Percentiles rank a stretch among this genome's conserved stretches.
Conservation (phyloP, 352 stramenopile species). For the Globisporangium orthogonon region DNA sequence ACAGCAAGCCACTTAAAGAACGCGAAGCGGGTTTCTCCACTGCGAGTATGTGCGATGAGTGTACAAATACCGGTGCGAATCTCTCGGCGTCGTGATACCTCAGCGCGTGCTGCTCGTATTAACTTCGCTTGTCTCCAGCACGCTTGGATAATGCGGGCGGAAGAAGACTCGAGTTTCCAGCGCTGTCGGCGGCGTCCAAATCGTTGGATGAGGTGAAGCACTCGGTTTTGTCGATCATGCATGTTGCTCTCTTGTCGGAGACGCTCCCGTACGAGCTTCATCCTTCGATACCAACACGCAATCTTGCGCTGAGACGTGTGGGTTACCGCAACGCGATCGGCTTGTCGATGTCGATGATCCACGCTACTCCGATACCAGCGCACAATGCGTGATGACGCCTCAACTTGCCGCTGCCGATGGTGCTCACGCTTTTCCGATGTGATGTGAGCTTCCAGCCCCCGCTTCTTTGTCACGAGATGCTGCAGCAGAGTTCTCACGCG, state of each 20-base stretch:
- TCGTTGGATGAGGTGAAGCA: neutral
- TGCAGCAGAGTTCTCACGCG: conserved; percentile 8
- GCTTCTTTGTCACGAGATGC: neutral
- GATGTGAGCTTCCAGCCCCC: neutral
- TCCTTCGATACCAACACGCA: neutral
- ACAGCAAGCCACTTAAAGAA: neutral
- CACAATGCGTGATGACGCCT: neutral
- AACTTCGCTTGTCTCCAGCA: neutral
- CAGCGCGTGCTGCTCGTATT: neutral
- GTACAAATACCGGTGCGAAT: neutral
- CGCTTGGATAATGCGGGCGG: neutral
- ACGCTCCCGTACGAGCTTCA: neutral
- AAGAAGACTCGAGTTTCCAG: neutral
- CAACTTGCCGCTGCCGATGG: neutral
- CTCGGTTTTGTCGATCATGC: no score
- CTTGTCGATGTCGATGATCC: neutral
- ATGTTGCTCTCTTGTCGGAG: neutral
- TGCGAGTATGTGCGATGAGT: neutral
- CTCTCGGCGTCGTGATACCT: neutral
- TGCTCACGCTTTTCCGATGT: neutral
- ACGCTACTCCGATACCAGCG: conserved; percentile 1
- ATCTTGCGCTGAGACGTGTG: neutral
- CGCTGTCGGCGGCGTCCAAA: neutral
- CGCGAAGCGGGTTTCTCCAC: neutral
- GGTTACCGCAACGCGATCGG: neutral